phyloP scores from a whole-genome alignment of 768 basidiomycete genomes.

The Boletales sp. region DNA sequence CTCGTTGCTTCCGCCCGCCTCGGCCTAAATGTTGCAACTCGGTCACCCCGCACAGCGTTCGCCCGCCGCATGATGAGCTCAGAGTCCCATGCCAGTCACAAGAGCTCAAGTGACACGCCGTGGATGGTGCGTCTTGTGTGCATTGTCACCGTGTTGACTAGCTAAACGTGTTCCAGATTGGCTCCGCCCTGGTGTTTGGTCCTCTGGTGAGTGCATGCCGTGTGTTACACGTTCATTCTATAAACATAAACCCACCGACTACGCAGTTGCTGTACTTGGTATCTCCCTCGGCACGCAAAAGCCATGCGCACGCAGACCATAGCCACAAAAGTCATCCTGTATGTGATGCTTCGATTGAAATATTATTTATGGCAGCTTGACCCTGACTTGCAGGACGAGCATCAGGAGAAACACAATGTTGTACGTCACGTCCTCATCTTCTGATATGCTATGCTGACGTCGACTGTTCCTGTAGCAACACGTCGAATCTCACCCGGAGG shows the following conservation, averaged over 20 bases:
- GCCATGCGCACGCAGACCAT: slow-evolving; percentile 20
- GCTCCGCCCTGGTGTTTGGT: slow-evolving; percentile 31
- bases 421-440: background rate
- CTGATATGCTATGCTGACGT: background rate
- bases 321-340: slow-evolving; percentile 20
- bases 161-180: slow-evolving; percentile 16
- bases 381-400: slow-evolving; percentile 11
- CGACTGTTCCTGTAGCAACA: slow-evolving; percentile 16
- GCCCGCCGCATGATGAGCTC: slow-evolving; percentile 28
- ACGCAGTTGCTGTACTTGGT: slow-evolving; percentile 29
- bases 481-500: slow-evolving; percentile 4
- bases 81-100: slow-evolving; percentile 19
- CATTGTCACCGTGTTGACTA: background rate
- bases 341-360: slow-evolving; percentile 6
- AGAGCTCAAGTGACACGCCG: slow-evolving; percentile 18
- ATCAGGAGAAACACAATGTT: slow-evolving; percentile 14
- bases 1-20: slow-evolving; percentile 11
- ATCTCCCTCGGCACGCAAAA: slow-evolving; percentile 28
- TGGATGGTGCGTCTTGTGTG: slow-evolving; percentile 27
- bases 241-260: background rate
- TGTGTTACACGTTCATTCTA: background rate
- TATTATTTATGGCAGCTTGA: slow-evolving; percentile 9
- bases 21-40: slow-evolving; percentile 2
- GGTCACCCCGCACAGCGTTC: slow-evolving; percentile 12
- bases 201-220: slow-evolving; percentile 21